Base-by-base conservation (phyloP, 148 eudicot genomes). In the Chenopodium quinoa region DNA sequence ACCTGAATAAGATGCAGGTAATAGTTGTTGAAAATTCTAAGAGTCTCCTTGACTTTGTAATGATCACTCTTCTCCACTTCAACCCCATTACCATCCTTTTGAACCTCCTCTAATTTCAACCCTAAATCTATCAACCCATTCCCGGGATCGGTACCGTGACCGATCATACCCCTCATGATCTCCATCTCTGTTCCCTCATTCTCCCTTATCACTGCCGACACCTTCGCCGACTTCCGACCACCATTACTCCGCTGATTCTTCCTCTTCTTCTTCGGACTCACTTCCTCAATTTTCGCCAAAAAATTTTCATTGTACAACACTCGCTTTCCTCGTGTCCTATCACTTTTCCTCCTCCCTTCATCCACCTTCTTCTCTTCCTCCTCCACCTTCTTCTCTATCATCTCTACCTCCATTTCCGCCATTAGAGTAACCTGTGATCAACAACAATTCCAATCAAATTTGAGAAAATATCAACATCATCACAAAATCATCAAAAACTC, bases 1-100 rank as follows among this genome's bases (percentile, higher is more conserved):
- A 92, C 98, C 93, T 95, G 99, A 75, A 95, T 83, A 77, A 89
- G 89, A 72, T 92, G 93, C 23, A 95, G 90, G 40, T 90, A 95
- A 10, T 90, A 66, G n/a, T 81, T 91, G 83, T 90, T 92, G 75
- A 93, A 92, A 0, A 52, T 58, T 80, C 97, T 82, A 0, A 93
- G 78, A 0, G 93, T 87, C 67, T 90, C 92, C 4, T 87, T 92
- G 0, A 91, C 99, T 54, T 66, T 83, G 2, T 90, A 84, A 56
- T 78, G 78, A 4, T 76, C 88, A 71, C 91, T 90, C 60, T 82
- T 89, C 64, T 82, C 93, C 19, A 65, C 82, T 14, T 19, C 83
- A 63, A 1, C 8, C 9, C 76, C 82, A 23, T 78, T 74, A 20
- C 56, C 44, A 72, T 75, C 77, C 2, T 74, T 34, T 3, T 52